A percentile compares a stretch with the other conserved stretches of the same genome.
Evolutionary conservation across 345 rosid species (phyloP).

Genomic region (Heritiera fomes): DNA sequence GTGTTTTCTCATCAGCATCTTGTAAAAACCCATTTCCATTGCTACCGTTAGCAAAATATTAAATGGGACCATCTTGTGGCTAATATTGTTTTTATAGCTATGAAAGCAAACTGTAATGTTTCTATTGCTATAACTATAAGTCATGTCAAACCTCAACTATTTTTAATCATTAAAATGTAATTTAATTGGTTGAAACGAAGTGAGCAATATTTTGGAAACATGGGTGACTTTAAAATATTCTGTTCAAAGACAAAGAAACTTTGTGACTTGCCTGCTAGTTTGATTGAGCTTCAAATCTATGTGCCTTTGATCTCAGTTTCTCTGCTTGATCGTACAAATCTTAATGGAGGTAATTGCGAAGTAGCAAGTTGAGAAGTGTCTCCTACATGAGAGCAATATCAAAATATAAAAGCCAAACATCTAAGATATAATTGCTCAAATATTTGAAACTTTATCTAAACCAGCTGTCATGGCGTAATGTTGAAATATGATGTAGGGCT

Average conservation of each 20-base stretch:
- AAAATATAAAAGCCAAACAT: too few species aligned
- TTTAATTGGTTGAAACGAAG: background rate
- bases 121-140: background rate
- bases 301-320: slow-evolving; percentile 63
- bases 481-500: too few species aligned
- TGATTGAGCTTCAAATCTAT: slow-evolving; percentile 45
- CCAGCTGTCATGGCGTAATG: too few species aligned
- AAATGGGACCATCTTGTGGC: too few species aligned
- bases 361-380: slow-evolving; percentile 57
- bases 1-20: too few species aligned
- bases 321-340: slow-evolving; percentile 62
- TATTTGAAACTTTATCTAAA: too few species aligned
- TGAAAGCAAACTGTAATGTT: background rate
- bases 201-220: background rate
- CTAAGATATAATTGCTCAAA: too few species aligned
- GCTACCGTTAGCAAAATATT: too few species aligned
- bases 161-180: slow-evolving; percentile 5
- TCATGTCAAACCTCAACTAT: background rate
- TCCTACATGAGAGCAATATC: slow-evolving; percentile 34
- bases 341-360: slow-evolving; percentile 64
- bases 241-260: background rate
- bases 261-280: slow-evolving; percentile 15
- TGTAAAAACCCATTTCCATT: too few species aligned
- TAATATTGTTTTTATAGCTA: background rate
- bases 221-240: background rate